These are phyloP conservation scores for Gaeumannomyces sp. DNA, from an alignment of 2,329 filamentous ascomycete species.

Conservation along the genomic window DNA sequence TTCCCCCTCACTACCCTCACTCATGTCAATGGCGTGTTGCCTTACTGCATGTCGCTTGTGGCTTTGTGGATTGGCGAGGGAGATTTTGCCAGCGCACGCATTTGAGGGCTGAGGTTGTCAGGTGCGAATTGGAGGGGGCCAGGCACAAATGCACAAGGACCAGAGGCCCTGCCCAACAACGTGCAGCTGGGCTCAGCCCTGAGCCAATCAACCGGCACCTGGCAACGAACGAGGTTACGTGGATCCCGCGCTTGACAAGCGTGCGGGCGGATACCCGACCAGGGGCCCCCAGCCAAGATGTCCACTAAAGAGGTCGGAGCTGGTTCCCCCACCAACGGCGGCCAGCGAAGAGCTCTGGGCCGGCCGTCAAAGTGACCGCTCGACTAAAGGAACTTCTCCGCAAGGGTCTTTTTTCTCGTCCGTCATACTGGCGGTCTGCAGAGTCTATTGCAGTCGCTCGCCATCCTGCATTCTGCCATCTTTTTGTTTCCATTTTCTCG, in stretches of 20 bases:
- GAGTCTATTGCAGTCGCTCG: neutral
- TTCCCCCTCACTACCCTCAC: neutral
- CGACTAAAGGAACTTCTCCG: neutral
- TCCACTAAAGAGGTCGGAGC: neutral
- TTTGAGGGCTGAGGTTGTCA: neutral
- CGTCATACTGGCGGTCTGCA: slow-evolving; percentile 1
- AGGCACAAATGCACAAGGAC: neutral
- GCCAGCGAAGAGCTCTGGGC: neutral
- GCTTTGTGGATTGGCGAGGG: neutral
- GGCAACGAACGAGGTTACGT: slow-evolving; percentile 1
- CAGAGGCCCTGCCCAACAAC: neutral
- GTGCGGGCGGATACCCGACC: neutral
- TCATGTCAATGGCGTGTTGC: neutral
- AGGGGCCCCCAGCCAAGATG: neutral
- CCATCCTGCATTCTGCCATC: neutral
- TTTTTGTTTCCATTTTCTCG: neutral
- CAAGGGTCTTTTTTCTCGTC: neutral
- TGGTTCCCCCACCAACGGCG: neutral
- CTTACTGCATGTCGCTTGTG: neutral
- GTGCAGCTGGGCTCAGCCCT: neutral
- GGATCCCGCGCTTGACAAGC: neutral
- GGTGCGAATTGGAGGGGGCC: neutral
- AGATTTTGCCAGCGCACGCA: neutral
- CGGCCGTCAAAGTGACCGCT: too few species aligned
- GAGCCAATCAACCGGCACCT: neutral